Evolutionary conservation across 1,284 basidiomycete genomes (phyloP), one percentile per base, ranked within the genome.

Genomic region (Flammula alnicola): DNA sequence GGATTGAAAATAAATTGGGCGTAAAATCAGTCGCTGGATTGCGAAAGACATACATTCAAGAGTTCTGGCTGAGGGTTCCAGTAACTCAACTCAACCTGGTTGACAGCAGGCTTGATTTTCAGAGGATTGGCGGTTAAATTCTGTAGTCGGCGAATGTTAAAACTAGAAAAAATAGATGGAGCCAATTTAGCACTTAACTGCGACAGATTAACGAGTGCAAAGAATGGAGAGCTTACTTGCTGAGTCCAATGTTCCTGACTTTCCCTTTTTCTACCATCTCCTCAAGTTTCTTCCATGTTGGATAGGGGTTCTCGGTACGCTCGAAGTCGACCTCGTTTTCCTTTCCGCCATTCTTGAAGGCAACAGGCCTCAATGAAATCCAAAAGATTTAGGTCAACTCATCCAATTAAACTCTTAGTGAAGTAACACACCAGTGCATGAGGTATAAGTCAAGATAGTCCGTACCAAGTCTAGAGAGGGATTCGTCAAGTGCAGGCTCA

Each of bases 261-360:
- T 93, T 91, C 26, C 89, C 90, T 58, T 83, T 87, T 52, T 81
- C 79, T 17, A 88, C 82, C 63, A 93, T 64, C 58, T 86, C 84
- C 65, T 95, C 92, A 62, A 95, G 83, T 61, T 88, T 86, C 61
- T 83, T 73, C 93, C 93, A 95, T 0, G 92, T 94, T 17, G 86
- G 86, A 62, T 86, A 84, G 3, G 88, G 84, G 63, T 92, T 76
- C 16, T 81, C 81, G 5, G 83, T 87, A n/a, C 93, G 78, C 5
- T 76, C 75, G 49, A 73, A 68, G 51, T 93, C 83, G 37, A 77
- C 86, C 57, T 59, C 61, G 40, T 55, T 56, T 20, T 73, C 62
- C 42, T 70, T 45, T 9, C 77, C 80, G 32, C 75, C 74, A 49
- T 79, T 80, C 61, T 87, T 84, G 63, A 88, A 78, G 4, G 89